Evolutionary conservation across 1,284 basidiomycete species (phyloP).

Genomic region (Tilletia indica): DNA sequence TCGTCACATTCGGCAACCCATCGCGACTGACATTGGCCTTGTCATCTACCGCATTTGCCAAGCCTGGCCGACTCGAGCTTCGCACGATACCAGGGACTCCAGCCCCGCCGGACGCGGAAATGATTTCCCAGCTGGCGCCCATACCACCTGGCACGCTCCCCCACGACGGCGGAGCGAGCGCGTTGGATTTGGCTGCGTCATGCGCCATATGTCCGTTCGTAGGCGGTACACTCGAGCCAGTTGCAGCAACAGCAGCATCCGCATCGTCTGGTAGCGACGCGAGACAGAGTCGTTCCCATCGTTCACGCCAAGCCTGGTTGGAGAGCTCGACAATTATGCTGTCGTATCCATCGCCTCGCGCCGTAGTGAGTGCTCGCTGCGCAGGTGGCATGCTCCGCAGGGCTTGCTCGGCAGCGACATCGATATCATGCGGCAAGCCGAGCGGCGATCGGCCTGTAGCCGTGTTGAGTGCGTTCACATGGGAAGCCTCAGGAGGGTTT

Average conservation of each 20-base stretch:
- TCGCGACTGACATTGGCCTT: conserved; percentile 14
- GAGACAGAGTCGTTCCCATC: conserved; percentile 88
- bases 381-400: conserved; percentile 38
- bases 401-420: conserved; percentile 32
- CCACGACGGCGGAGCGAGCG: not conserved
- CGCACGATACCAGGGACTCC: conserved; percentile 17
- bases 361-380: conserved; percentile 26
- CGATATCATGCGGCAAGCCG: conserved; percentile 36
- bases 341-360: conserved; percentile 59
- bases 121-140: conserved; percentile 32
- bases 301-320: conserved; percentile 76
- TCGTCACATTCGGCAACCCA: not conserved
- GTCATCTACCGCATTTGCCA: conserved; percentile 26
- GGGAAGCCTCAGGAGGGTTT: conserved; percentile 49
- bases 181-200: conserved; percentile 4
- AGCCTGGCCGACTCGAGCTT: conserved; percentile 23
- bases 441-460: conserved; percentile 41
- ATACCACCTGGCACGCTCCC: conserved; percentile 21
- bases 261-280: conserved; percentile 28
- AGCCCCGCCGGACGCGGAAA: conserved; percentile 18
- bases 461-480: conserved; percentile 46
- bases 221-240: conserved; percentile 4
- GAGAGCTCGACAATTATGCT: conserved; percentile 78
- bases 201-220: conserved; percentile 19
- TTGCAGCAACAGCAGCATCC: not conserved